These are phyloP conservation scores for Acrocalymma vagum DNA, from an alignment of 2,329 filamentous ascomycete genomes.

Conservation along the genomic window DNA sequence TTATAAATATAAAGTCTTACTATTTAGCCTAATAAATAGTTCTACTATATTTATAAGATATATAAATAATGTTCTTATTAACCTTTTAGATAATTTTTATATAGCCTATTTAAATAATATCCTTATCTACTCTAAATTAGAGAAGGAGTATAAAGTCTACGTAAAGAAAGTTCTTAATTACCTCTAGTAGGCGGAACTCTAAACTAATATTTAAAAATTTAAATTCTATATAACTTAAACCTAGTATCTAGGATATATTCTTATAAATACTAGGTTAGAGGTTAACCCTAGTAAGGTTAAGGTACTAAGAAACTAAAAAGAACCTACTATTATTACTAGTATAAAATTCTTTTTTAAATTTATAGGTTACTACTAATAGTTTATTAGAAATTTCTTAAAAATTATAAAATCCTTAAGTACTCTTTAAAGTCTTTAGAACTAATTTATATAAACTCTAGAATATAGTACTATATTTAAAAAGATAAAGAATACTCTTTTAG, in stretches of 20 bases:
- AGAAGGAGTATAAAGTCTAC: constrained; percentile 11
- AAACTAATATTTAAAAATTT: constrained; percentile 14
- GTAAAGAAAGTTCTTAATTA: constrained; percentile 5
- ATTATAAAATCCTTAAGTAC: constrained; percentile 1
- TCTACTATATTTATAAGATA: constrained; percentile 14
- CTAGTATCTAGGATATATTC: constrained; percentile 16
- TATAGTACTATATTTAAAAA: constrained; percentile 1
- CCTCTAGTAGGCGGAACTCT: constrained; percentile 5
- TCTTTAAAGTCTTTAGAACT: neutral
- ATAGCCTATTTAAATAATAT: constrained; percentile 23
- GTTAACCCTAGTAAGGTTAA: constrained; percentile 11
- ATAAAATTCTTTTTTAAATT: constrained; percentile 12
- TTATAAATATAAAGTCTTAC: constrained; percentile 21
- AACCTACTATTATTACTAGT: neutral
- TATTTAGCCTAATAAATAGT: constrained; percentile 19
- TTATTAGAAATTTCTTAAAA: constrained; percentile 7
- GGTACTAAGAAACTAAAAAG: constrained; percentile 4
- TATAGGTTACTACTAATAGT: constrained; percentile 3
- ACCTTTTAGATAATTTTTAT: constrained; percentile 17
- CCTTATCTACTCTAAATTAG: constrained; percentile 17
- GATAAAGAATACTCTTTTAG: neutral
- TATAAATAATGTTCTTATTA: constrained; percentile 19
- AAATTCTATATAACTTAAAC: constrained; percentile 8
- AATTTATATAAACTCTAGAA: too few relatives aligned
- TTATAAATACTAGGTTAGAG: constrained; percentile 8